phyloP scores from a whole-genome alignment of 2,329 filamentous ascomycete genomes.

The Penicillium italicum region DNA sequence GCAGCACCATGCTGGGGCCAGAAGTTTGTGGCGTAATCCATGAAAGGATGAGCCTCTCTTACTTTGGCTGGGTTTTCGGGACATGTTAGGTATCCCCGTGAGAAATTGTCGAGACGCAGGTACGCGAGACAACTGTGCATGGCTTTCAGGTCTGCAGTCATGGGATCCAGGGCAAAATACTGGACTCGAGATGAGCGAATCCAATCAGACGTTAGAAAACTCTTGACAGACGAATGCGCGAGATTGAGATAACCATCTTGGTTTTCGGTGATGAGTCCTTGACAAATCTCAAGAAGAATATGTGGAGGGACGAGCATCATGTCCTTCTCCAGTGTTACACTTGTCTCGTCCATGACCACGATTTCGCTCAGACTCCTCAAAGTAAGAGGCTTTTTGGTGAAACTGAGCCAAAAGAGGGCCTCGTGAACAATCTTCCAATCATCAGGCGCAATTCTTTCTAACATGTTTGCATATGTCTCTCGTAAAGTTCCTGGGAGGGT shows the following conservation, averaged over 20 bases:
- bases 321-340: constrained; percentile 13
- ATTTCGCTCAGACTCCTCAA: constrained; percentile 14
- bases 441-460: constrained; percentile 11
- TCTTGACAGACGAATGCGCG: constrained; percentile 19
- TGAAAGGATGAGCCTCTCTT: constrained; percentile 4
- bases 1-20: constrained; percentile 15
- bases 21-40: constrained; percentile 16
- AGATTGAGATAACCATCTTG: constrained; percentile 11
- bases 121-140: constrained; percentile 18
- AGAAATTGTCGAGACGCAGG: constrained; percentile 19
- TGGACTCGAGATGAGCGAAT: constrained; percentile 14
- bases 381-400: constrained; percentile 11
- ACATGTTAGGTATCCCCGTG: constrained; percentile 8
- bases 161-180: constrained; percentile 15
- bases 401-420: constrained; percentile 21
- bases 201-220: constrained; percentile 21
- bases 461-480: constrained; percentile 18
- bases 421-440: constrained; percentile 14
- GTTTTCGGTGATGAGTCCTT: constrained; percentile 18
- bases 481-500: constrained; percentile 16
- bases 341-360: constrained; percentile 12
- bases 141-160: constrained; percentile 13
- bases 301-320: constrained; percentile 21
- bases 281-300: constrained; percentile 18
- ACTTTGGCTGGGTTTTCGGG: background rate